A percentile compares a stretch with the other conserved stretches of the same genome.
These are phyloP conservation scores for Kluyveromyces sp. DNA, from an alignment of 1,139 yeast species.

Conservation along the genomic window DNA sequence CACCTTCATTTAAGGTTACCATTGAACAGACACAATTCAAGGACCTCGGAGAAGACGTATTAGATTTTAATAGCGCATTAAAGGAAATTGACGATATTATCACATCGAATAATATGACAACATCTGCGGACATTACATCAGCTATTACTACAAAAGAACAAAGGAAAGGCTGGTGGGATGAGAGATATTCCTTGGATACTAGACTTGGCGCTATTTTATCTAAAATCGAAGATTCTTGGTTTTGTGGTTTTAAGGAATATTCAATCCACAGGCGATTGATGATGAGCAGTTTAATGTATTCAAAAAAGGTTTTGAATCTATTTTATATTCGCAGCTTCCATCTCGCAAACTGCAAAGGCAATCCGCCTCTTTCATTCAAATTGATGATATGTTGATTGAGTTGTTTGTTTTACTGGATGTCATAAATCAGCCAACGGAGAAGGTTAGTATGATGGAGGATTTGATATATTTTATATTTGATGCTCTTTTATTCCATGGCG, in stretches of 20 bases:
- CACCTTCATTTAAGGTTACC: conserved; percentile 58
- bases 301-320: conserved; percentile 33
- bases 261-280: conserved; percentile 33
- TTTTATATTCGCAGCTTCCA: conserved; percentile 33
- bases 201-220: conserved; percentile 46
- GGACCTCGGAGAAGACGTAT: conserved; percentile 39
- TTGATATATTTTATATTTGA: conserved; percentile 57
- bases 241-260: conserved; percentile 74
- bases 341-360: conserved; percentile 29
- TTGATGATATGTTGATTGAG: conserved; percentile 45
- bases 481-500: conserved; percentile 54
- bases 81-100: conserved; percentile 46
- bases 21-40: conserved; percentile 41
- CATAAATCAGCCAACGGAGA: conserved; percentile 25
- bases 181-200: conserved; percentile 55
- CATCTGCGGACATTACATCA: conserved; percentile 45
- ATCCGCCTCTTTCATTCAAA: conserved; percentile 29
- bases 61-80: conserved; percentile 43
- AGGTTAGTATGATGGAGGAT: conserved; percentile 49
- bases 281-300: conserved; percentile 32
- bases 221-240: conserved; percentile 59
- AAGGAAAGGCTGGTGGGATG: conserved; percentile 71
- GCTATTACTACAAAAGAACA: conserved; percentile 45
- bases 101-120: conserved; percentile 50
- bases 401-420: conserved; percentile 44